Evolutionary conservation across 306 rosid species (phyloP).

Genomic region (Potentilla sterilis): DNA sequence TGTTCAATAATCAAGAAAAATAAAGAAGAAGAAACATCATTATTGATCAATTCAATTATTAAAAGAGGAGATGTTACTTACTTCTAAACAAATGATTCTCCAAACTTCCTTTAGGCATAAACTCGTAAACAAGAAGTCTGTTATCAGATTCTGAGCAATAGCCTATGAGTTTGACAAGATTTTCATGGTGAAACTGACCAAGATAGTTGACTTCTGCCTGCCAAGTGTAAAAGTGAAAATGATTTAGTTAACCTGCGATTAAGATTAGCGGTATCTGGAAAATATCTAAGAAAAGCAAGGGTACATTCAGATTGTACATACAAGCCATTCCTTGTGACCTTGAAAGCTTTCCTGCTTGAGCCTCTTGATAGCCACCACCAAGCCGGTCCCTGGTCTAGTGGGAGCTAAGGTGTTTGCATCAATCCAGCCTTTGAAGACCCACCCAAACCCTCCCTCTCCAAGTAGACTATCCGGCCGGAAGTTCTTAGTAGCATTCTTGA

Average conservation of each 20-base stretch:
- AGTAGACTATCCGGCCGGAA: constrained; percentile 69
- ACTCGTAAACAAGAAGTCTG: constrained; percentile 92
- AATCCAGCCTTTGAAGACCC: constrained; percentile 88
- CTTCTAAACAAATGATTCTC: constrained; percentile 91
- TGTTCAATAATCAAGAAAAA: background rate
- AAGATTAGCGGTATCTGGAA: background rate
- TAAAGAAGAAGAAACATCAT: background rate
- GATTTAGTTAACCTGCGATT: constrained; percentile 15
- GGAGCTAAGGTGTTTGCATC: constrained; percentile 69
- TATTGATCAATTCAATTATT: constrained; percentile 1
- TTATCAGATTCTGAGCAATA: constrained; percentile 72
- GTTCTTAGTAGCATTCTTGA: constrained; percentile 72
- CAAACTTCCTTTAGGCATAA: constrained; percentile 83
- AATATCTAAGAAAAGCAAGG: background rate
- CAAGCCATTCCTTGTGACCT: constrained; percentile 98
- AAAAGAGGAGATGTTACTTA: constrained; percentile 36
- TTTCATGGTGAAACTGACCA: constrained; percentile 81
- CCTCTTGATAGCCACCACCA: constrained; percentile 82
- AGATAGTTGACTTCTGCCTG: constrained; percentile 97
- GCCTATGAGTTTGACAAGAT: constrained; percentile 87
- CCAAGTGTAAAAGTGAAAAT: constrained; percentile 9
- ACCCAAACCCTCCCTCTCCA: constrained; percentile 95
- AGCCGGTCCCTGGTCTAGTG: constrained; percentile 80
- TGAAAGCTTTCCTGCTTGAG: constrained; percentile 93
- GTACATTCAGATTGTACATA: constrained; percentile 40